Evolutionary conservation across 805 yeast genomes (phyloP).

Genomic region (Starmerella riodocensis): DNA sequence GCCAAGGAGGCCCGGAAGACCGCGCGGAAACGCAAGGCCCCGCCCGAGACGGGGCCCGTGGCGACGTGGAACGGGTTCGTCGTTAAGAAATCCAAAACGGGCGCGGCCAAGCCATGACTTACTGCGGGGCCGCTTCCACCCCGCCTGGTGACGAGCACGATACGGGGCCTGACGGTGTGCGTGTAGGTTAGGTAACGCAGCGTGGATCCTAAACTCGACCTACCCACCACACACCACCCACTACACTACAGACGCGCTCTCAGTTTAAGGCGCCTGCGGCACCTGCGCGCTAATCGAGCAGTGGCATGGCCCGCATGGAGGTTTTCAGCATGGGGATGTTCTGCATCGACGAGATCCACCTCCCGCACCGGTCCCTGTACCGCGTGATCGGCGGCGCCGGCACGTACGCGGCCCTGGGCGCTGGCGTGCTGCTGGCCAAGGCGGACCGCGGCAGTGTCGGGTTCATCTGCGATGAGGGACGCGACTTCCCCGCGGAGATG

Average conservation of each 20-base stretch:
- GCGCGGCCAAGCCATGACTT: neutral
- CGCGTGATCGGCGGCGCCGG: conserved; percentile 86
- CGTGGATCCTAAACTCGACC: too few relatives aligned
- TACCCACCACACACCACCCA: too few relatives aligned
- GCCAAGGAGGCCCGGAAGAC: conserved; percentile 20
- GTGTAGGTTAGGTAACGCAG: too few relatives aligned
- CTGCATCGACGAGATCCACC: conserved; percentile 74
- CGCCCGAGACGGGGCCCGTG: neutral
- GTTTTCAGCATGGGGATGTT: conserved; percentile 76
- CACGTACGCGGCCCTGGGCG: conserved; percentile 64
- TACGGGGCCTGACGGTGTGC: too few relatives aligned
- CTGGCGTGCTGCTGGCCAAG: conserved; percentile 38
- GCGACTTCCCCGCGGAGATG: conserved; percentile 51
- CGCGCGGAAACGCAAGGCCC: neutral
- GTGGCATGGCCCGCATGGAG: conserved; percentile 10
- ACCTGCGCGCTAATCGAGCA: too few relatives aligned
- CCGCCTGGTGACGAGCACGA: too few relatives aligned
- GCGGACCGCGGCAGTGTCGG: conserved; percentile 32
- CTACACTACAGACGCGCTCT: too few relatives aligned
- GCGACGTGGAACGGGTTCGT: conserved; percentile 1
- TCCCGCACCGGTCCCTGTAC: conserved; percentile 29
- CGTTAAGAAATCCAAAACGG: conserved; percentile 2
- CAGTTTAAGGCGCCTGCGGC: too few relatives aligned
- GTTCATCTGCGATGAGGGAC: conserved; percentile 69
- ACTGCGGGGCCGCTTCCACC: neutral